Percentiles rank a stretch among this genome's conserved stretches.
Evolutionary conservation across 2,329 filamentous ascomycete species (phyloP).

Genomic region (Diaporthe humulicola): DNA sequence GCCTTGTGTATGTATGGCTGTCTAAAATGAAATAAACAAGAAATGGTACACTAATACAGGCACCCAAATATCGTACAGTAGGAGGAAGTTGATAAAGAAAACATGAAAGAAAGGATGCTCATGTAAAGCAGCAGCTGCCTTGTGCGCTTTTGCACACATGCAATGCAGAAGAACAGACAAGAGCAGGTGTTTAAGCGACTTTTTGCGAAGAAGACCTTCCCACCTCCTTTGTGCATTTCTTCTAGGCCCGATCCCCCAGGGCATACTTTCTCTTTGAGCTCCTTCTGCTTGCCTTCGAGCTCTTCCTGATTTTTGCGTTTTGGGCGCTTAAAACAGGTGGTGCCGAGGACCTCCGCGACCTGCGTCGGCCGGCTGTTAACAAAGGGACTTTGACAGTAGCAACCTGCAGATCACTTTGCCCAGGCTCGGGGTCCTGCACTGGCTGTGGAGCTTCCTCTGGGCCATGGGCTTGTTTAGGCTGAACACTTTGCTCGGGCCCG

Average conservation of each 20-base stretch:
- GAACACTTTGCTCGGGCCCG: neutral
- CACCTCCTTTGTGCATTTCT: neutral
- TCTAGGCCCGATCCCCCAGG: neutral
- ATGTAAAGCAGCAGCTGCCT: neutral
- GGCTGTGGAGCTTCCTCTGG: no score
- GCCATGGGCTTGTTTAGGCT: neutral
- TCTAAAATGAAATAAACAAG: neutral
- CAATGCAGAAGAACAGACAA: neutral
- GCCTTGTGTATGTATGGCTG: neutral
- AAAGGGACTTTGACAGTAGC: no score
- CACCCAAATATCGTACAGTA: neutral
- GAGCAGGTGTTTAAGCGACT: neutral
- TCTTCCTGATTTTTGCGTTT: neutral
- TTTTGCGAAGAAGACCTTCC: neutral
- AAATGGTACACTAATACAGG: neutral
- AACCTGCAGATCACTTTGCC: neutral
- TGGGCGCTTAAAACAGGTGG: neutral
- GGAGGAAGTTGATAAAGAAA: neutral
- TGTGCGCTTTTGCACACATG: neutral
- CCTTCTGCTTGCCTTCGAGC: neutral
- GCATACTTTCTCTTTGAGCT: neutral
- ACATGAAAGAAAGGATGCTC: neutral
- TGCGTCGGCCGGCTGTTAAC: neutral
- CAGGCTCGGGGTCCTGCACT: neutral
- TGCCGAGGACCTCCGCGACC: neutral